Conservation (phyloP, 2,329 filamentous ascomycete species). For the Apiospora kogelbergensis region DNA sequence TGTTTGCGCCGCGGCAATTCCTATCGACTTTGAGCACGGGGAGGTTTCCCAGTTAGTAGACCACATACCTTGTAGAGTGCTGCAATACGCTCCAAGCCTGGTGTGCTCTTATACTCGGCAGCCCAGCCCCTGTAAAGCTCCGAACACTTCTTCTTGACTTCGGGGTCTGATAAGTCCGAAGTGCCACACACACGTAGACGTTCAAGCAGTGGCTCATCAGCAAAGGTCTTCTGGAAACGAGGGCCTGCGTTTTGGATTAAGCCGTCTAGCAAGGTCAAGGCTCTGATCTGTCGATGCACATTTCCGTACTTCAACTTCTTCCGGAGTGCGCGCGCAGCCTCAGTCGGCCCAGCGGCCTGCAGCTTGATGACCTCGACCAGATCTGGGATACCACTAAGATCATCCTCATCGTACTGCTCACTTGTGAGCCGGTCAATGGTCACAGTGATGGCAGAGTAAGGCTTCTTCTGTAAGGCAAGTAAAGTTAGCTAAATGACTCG, state of each 20-base stretch:
- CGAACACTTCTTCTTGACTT: conserved; percentile 86
- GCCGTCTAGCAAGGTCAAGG: conserved; percentile 85
- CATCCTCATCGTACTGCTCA: conserved; percentile 87
- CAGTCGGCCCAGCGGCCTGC: conserved; percentile 80
- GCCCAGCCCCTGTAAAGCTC: conserved; percentile 88
- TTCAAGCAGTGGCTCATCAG: conserved; percentile 88
- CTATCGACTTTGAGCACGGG: conserved; percentile 29
- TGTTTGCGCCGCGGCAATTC: conserved; percentile 68
- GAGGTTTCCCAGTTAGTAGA: background rate
- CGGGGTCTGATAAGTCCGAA: conserved; percentile 78
- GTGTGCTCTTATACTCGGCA: conserved; percentile 73
- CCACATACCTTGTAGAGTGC: conserved; percentile 64
- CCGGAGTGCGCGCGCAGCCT: conserved; percentile 86
- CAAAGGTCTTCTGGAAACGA: conserved; percentile 83
- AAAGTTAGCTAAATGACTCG: background rate
- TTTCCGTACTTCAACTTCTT: conserved; percentile 99
- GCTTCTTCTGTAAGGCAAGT: conserved; percentile 62
- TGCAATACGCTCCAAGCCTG: conserved; percentile 79
- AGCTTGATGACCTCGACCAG: conserved; percentile 92
- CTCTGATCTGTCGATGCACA: conserved; percentile 86
- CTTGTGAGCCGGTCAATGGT: conserved; percentile 88
- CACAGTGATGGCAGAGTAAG: conserved; percentile 91
- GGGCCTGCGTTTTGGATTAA: conserved; percentile 92
- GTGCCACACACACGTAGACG: conserved; percentile 85
- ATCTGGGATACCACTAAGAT: conserved; percentile 87